A percentile compares a stretch with the other conserved stretches of the same genome.
phyloP scores from a whole-genome alignment of 2,329 filamentous ascomycete species.

The Paraphoma chrysanthemicola region DNA sequence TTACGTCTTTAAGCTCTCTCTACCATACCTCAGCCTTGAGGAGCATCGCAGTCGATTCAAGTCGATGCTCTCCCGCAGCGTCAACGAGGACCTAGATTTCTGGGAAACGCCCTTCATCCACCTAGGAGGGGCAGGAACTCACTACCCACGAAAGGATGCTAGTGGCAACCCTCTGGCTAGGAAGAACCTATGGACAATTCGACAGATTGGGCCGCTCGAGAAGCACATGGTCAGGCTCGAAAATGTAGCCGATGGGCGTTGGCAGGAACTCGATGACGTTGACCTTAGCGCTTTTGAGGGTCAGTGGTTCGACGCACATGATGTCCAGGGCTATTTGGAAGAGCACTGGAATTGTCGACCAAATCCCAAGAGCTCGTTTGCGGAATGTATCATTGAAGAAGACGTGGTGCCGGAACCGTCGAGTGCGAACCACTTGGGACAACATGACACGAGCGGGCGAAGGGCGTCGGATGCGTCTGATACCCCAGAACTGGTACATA shows the following conservation, averaged over 20 bases:
- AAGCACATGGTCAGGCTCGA: constrained; percentile 30
- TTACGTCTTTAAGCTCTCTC: constrained; percentile 73
- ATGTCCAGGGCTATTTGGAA: constrained; percentile 76
- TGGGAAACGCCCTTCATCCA: constrained; percentile 69
- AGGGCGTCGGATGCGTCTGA: neutral
- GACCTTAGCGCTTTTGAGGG: constrained; percentile 70
- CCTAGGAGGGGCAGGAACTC: constrained; percentile 72
- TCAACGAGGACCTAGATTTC: constrained; percentile 62
- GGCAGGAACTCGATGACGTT: constrained; percentile 46
- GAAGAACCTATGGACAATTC: constrained; percentile 40
- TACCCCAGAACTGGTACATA: constrained; percentile 10
- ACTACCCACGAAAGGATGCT: constrained; percentile 58
- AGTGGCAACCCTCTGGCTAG: constrained; percentile 45
- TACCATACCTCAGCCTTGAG: constrained; percentile 60
- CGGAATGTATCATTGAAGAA: constrained; percentile 55
- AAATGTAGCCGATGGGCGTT: constrained; percentile 22
- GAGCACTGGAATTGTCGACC: constrained; percentile 67
- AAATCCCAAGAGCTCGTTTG: constrained; percentile 65
- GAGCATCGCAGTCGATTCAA: constrained; percentile 51
- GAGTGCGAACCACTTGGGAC: neutral
- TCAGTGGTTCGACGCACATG: constrained; percentile 78
- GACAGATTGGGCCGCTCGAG: constrained; percentile 42
- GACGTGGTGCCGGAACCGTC: constrained; percentile 17
- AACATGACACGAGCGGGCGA: neutral
- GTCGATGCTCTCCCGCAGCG: constrained; percentile 46